Conservation (phyloP, 1,139 yeast species). For the Suhomyces ambrosiae region DNA sequence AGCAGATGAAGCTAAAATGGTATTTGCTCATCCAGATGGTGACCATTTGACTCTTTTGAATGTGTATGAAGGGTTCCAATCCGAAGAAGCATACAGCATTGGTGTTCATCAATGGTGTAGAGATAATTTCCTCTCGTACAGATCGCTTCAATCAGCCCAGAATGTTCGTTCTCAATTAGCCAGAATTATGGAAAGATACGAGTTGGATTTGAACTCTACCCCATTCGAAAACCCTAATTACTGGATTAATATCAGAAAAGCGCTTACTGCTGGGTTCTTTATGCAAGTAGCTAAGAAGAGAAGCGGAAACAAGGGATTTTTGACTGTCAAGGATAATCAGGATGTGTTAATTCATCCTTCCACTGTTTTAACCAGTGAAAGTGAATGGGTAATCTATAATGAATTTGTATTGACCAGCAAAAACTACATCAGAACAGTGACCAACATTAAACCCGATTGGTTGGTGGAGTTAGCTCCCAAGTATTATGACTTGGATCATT, state of each 20-base stretch:
- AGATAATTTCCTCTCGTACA: constrained; percentile 79
- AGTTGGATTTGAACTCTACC: constrained; percentile 70
- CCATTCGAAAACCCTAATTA: constrained; percentile 66
- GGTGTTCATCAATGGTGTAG: constrained; percentile 85
- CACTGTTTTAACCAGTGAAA: constrained; percentile 80
- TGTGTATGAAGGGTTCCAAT: constrained; percentile 81
- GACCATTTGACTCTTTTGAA: constrained; percentile 91
- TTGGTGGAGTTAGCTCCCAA: constrained; percentile 79
- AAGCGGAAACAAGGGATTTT: constrained; percentile 70
- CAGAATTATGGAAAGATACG: constrained; percentile 80
- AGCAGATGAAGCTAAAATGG: constrained; percentile 88
- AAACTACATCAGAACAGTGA: constrained; percentile 92
- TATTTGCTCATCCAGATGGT: constrained; percentile 92
- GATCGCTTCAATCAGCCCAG: constrained; percentile 82
- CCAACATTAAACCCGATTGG: constrained; percentile 93
- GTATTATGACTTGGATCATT: constrained; percentile 74
- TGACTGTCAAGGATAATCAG: constrained; percentile 93
- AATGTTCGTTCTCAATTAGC: constrained; percentile 83
- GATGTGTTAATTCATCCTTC: constrained; percentile 94
- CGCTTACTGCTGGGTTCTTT: constrained; percentile 90
- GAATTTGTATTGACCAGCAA: constrained; percentile 93
- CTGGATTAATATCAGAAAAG: constrained; percentile 77
- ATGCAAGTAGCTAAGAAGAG: constrained; percentile 96
- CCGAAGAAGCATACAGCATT: constrained; percentile 63
- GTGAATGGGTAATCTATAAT: constrained; percentile 92